These are phyloP conservation scores for Irpex rosettiformis DNA, from an alignment of 1,284 basidiomycete species.

Conservation along the genomic window DNA sequence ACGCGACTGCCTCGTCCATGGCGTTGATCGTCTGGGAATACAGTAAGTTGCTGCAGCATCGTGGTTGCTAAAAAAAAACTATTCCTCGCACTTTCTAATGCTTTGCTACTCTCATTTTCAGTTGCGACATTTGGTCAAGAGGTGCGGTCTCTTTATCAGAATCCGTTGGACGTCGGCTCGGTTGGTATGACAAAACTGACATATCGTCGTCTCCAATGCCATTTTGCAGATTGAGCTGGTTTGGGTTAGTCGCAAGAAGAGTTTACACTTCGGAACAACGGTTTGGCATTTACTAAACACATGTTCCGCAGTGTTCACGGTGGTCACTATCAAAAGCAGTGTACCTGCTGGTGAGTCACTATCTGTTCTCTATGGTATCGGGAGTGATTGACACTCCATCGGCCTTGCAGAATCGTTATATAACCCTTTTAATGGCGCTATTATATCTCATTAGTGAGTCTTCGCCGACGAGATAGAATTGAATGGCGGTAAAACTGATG, in stretches of 20 bases:
- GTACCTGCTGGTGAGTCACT: conserved; percentile 16
- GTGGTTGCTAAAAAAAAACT: background rate
- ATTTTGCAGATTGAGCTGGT: conserved; percentile 17
- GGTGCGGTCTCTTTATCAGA: conserved; percentile 6
- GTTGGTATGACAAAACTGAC: background rate
- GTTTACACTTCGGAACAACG: background rate
- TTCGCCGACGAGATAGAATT: background rate
- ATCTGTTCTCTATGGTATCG: background rate
- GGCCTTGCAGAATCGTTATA: conserved; percentile 16
- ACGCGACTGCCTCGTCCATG: conserved; percentile 16
- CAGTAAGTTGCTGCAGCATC: conserved; percentile 8
- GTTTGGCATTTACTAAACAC: background rate
- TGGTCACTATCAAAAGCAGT: conserved; percentile 16
- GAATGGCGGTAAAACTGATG: background rate
- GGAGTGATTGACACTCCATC: background rate
- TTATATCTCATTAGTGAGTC: conserved; percentile 15
- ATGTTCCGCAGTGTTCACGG: conserved; percentile 12
- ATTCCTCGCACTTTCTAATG: background rate
- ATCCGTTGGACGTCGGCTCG: background rate
- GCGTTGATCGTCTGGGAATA: conserved; percentile 17
- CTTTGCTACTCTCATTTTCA: background rate
- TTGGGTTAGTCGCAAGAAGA: conserved; percentile 12
- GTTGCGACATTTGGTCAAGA: conserved; percentile 16
- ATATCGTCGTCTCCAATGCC: background rate
- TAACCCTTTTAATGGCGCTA: conserved; percentile 14